Evolutionary conservation across 192 early-diverging fungal species (phyloP).

Genomic region (Spizellomyces sp.): DNA sequence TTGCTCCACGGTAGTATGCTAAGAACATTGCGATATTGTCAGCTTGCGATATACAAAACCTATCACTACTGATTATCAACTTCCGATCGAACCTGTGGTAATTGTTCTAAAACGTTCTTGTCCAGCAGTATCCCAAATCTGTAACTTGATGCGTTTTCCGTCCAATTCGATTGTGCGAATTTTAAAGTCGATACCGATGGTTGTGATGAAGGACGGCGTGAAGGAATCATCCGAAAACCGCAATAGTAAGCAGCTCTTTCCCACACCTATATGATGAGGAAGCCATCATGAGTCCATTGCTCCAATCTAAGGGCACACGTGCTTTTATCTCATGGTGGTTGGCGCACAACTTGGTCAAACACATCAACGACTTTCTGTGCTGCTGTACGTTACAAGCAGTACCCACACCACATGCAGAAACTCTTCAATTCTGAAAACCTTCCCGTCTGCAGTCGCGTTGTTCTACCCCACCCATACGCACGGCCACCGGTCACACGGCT

Average conservation of each 20-base stretch:
- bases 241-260: constrained; percentile 94
- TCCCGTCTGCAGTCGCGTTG: no score
- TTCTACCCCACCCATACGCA: no score
- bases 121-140: constrained; percentile 99
- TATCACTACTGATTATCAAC: not conserved
- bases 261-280: constrained; percentile 68
- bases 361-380: no score
- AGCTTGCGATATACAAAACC: not conserved
- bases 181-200: constrained; percentile 99
- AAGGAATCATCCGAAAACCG: constrained; percentile 99
- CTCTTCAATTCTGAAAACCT: no score
- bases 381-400: no score
- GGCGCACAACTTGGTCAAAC: no score
- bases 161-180: constrained; percentile 98
- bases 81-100: constrained; percentile 74
- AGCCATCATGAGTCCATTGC: no score
- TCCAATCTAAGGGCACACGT: no score
- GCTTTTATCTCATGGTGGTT: no score
- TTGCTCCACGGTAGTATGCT: constrained; percentile 99
- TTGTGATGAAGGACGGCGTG: constrained; percentile 99
- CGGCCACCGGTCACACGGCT: no score
- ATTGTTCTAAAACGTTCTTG: constrained; percentile 99
- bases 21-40: not conserved
- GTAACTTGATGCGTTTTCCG: constrained; percentile 98
- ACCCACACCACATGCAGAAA: no score